phyloP scores from a whole-genome alignment of 176 grass and related monocot species.

The Bothriochloa decipiens region DNA sequence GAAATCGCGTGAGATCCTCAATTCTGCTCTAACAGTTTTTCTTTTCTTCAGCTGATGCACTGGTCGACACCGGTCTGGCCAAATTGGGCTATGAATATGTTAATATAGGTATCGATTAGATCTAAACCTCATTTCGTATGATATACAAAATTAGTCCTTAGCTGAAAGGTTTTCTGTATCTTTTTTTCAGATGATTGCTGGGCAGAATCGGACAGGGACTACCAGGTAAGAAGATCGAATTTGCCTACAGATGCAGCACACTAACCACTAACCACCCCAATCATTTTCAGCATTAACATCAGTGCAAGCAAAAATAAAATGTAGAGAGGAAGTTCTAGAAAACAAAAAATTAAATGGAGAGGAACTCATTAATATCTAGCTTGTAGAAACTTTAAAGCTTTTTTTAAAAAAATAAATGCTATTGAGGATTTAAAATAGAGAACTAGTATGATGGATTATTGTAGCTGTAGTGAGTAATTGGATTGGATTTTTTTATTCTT shows the following conservation, averaged over 20 bases:
- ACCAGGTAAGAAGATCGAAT: slow-evolving; percentile 54
- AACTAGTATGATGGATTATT: slow-evolving; percentile 6
- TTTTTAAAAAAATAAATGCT: background rate
- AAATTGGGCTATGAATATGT: slow-evolving; percentile 81
- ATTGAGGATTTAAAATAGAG: background rate
- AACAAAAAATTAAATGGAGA: background rate
- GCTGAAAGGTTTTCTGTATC: background rate
- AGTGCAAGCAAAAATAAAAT: background rate
- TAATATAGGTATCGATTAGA: slow-evolving; percentile 67
- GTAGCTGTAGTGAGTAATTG: background rate
- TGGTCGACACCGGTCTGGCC: slow-evolving; percentile 76
- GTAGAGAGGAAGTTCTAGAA: background rate
- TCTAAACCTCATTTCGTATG: slow-evolving; percentile 6
- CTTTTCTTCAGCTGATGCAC: slow-evolving; percentile 80
- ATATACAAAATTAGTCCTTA: background rate
- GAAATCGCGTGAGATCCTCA: background rate
- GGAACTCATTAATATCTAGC: background rate
- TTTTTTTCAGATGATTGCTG: slow-evolving; percentile 96
- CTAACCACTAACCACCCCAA: slow-evolving; percentile 24
- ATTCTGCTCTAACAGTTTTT: background rate
- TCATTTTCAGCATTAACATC: slow-evolving; percentile 37
- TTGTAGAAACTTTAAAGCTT: background rate
- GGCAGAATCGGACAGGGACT: slow-evolving; percentile 78
- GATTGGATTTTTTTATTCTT: background rate
- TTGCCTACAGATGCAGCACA: slow-evolving; percentile 6